phyloP scores from a whole-genome alignment of 805 yeast species.

The Schwanniomyces vanrijiae region DNA sequence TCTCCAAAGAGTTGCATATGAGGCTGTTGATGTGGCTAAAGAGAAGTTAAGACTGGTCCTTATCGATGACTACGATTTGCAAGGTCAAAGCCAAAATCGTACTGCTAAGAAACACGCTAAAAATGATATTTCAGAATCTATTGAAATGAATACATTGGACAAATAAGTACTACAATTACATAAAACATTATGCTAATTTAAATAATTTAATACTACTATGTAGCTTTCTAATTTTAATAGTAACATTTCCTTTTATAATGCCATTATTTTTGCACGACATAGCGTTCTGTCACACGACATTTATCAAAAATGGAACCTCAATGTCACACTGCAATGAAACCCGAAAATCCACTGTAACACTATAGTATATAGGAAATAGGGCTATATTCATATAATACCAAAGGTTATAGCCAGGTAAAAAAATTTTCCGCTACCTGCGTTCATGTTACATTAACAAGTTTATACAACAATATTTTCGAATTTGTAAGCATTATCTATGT shows the following conservation, averaged over 20 bases:
- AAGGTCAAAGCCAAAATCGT: constrained; percentile 7
- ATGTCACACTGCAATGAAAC: constrained; percentile 2
- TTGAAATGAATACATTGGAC: neutral
- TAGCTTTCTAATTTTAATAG: neutral
- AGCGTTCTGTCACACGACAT: neutral
- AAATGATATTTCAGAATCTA: neutral
- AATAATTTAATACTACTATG: neutral
- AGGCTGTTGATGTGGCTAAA: constrained; percentile 57
- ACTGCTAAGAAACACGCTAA: constrained; percentile 1
- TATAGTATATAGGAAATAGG: neutral
- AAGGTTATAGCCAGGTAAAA: neutral
- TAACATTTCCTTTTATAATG: neutral
- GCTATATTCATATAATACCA: neutral
- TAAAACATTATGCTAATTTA: neutral
- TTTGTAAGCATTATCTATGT: neutral
- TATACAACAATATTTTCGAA: neutral
- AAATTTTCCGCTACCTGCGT: neutral
- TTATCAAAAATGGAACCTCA: constrained; percentile 1
- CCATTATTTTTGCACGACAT: neutral
- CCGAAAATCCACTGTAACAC: neutral
- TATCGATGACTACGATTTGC: constrained; percentile 45
- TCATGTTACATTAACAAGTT: neutral
- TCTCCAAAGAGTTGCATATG: constrained; percentile 55
- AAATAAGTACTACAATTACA: neutral
- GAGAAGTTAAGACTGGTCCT: constrained; percentile 59